These are phyloP conservation scores for Annona cherimola DNA, from an alignment of 164 flowering plant species.

Conservation along the genomic window DNA sequence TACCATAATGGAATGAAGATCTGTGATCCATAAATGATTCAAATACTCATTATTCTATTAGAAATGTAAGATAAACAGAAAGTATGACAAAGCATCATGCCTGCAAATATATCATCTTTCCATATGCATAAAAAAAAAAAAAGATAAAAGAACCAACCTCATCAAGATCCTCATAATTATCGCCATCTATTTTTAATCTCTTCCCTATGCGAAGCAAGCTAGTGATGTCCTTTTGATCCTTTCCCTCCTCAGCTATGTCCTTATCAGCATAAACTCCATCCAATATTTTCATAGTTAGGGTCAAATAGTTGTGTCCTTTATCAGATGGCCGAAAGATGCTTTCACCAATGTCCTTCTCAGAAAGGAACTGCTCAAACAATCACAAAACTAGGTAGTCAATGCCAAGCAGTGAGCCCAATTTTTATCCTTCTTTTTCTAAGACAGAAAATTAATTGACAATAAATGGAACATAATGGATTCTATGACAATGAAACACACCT, in stretches of 20 bases:
- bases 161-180: slow-evolving; percentile 93
- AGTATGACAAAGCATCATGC: too few relatives aligned
- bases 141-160: slow-evolving; percentile 35
- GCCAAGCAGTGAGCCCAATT: not conserved
- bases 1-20: too few relatives aligned
- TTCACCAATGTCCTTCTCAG: slow-evolving; percentile 90
- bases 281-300: slow-evolving; percentile 78
- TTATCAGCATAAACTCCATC: slow-evolving; percentile 96
- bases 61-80: too few relatives aligned
- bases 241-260: slow-evolving; percentile 86
- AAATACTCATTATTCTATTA: too few relatives aligned
- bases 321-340: slow-evolving; percentile 90
- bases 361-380: slow-evolving; percentile 49
- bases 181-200: slow-evolving; percentile 87
- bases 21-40: too few relatives aligned
- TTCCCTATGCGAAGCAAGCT: slow-evolving; percentile 91
- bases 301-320: slow-evolving; percentile 77
- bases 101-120: not conserved
- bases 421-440: not conserved
- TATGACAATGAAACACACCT: slow-evolving; percentile 36
- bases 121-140: not conserved
- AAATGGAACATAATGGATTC: not conserved
- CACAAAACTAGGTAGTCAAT: not conserved
- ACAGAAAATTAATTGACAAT: not conserved
- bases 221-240: slow-evolving; percentile 90